Evolutionary conservation across 768 basidiomycete genomes (phyloP), one percentile per base, ranked within the genome.

Genomic region (Lepiota venenata): DNA sequence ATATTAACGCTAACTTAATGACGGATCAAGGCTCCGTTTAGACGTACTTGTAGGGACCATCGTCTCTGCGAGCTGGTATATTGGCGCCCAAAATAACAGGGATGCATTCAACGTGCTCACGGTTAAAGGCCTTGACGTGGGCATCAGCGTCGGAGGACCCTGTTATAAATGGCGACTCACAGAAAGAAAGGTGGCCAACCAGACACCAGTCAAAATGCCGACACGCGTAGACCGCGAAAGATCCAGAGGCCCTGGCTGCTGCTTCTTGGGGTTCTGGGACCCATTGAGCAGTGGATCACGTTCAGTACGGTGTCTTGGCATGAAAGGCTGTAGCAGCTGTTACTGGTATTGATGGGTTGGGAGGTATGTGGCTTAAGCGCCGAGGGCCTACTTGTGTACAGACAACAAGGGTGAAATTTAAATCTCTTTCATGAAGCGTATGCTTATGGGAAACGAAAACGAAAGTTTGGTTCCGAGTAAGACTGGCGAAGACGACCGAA

Each of bases 161-260:
- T 21, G 21, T 35, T 35, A 37, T 14, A 15, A 14, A 40, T 20
- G 21, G 18, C 20, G 20, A 56, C 86, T 62, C 59, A 91, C 88
- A 42, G 83, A 84, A 51, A 91, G 78, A 69, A 90, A 89, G 2
- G 80, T 84, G 4, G 82, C 85, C 8, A 78, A 71, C 87, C 87
- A 89, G 22, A 90, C 73, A 29, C 86, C 87, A n/a, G 80, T 82
- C 27, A 89, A 63, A 52, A 90, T 89, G 0, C 82, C 80, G 63
- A 81, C 76, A n/a, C 85, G 75, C n/a, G 78, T 85, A 4, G 77
- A 74, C 18, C 64, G 68, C 15, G 84, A 74, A 36, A 90, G 81
- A 32, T 88, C 85, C 15, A 80, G 62, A 4, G 88, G 87, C 0
- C 85, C 86, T 36, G 65, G 61, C 42, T 50, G 57, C 40, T 40